These are phyloP conservation scores for Bjerkandera adusta DNA, from an alignment of 1,284 basidiomycete species.

Conservation along the genomic window DNA sequence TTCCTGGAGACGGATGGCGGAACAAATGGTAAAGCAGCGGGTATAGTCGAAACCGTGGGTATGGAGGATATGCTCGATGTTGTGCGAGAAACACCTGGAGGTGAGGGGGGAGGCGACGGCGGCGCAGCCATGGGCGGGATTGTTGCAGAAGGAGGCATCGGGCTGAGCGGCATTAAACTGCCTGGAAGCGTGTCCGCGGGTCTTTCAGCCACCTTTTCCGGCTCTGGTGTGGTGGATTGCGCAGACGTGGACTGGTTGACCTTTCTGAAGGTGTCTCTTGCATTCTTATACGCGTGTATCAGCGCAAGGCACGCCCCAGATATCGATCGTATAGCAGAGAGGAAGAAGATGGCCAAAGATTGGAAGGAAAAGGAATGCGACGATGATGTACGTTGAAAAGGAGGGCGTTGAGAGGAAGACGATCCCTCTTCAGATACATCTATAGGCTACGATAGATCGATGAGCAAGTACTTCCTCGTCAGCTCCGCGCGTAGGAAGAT, in stretches of 20 bases:
- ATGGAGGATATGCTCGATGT: conserved; percentile 4
- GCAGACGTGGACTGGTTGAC: conserved; percentile 47
- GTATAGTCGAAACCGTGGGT: conserved; percentile 6
- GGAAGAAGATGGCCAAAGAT: conserved; percentile 57
- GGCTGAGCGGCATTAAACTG: conserved; percentile 1
- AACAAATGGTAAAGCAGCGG: conserved; percentile 11
- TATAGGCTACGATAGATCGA: not conserved
- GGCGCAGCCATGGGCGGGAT: conserved; percentile 16
- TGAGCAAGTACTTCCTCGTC: not conserved
- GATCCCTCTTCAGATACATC: not conserved
- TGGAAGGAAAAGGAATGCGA: conserved; percentile 50
- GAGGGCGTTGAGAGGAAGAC: conserved; percentile 8
- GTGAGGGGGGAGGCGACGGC: conserved; percentile 13
- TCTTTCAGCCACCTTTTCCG: conserved; percentile 10
- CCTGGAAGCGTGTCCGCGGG: conserved; percentile 14
- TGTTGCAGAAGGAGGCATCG: conserved; percentile 12
- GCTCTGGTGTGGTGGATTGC: conserved; percentile 20
- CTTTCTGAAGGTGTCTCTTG: conserved; percentile 58
- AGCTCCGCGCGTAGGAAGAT: not conserved
- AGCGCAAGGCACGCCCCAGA: conserved; percentile 66
- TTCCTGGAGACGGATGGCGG: too few relatives aligned
- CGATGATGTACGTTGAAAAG: conserved; percentile 19
- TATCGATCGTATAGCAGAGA: conserved; percentile 70
- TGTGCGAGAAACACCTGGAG: not conserved
- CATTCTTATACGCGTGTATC: conserved; percentile 66